Base-by-base conservation (phyloP, 768 basidiomycete genomes). In the Tulasnella sp. region DNA sequence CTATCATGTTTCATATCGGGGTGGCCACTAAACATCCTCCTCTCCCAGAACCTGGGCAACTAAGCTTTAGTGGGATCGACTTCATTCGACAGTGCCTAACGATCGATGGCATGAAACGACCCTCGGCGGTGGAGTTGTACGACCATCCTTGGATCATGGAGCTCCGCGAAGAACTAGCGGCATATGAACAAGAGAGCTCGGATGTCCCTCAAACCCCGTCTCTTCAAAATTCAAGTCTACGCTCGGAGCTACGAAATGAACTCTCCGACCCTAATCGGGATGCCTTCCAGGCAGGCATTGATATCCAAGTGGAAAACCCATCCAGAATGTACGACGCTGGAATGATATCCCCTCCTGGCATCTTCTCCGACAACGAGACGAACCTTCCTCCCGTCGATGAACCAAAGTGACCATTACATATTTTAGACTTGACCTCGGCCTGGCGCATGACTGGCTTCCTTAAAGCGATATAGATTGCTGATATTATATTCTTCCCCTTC, bases 1-100 rank as follows among this genome's bases (percentile, higher is more conserved):
- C 95, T n/a, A 95, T 97, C 73, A 97, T 97, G 95, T 98, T 95
- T 77, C 93, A 95, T 69, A 96, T 97, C 59, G 95, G 95, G 47
- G 90, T 96, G 47, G 88, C 94, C 5, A 95, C 92, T 2, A 88
- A 98, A 66, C 92, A 96, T 67, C 96, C 96, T 17, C 94, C 93
- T 7, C 74, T 99, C 13, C 96, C 96, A 3, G 93, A 97, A 65
- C 80, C 88, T 7, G 84, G 83, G 51, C 89, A 98, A 72, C 81
- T 98, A 27, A 87, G 89, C 67, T 84, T 85, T 42, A 69, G 85
- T 34, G 96, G 96, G 23, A 92, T 97, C 69, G 84, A 84, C 70
- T 98, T 98, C 70, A 94, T 96, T 73, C 86, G 88, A 61, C 82
- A 84, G 66, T 98, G 95, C 71, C 74, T 99, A 43, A 89, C 80